These are phyloP conservation scores for Amaranthus cruentus DNA, from an alignment of 148 eudicot genomes.

Conservation along the genomic window DNA sequence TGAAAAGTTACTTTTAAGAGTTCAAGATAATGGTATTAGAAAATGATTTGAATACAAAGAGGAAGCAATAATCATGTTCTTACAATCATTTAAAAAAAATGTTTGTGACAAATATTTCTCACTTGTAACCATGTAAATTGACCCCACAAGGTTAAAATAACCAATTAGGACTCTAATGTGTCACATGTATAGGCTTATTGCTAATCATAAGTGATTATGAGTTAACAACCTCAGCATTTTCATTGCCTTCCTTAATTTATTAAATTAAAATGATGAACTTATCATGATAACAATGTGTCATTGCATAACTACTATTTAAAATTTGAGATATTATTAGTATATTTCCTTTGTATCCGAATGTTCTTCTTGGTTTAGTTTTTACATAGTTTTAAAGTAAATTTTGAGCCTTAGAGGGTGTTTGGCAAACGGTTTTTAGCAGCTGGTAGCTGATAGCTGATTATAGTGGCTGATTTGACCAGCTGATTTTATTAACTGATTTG, in stretches of 20 bases:
- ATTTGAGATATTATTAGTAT: no score
- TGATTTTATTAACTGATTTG: no score
- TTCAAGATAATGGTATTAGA: conserved; percentile 6
- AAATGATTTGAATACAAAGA: background rate
- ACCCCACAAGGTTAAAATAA: conserved; percentile 35
- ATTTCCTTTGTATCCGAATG: no score
- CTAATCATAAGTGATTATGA: conserved; percentile 26
- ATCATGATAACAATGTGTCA: conserved; percentile 9
- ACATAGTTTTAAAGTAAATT: no score
- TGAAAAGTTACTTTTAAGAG: conserved; percentile 20
- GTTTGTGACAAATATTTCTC: background rate
- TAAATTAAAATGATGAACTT: conserved; percentile 12
- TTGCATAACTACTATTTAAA: no score
- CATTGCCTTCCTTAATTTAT: conserved; percentile 2
- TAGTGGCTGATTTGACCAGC: no score
- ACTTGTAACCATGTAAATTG: conserved; percentile 17
- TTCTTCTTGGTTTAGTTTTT: no score
- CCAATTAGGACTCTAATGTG: conserved; percentile 14
- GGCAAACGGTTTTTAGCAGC: no score
- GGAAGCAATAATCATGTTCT: conserved; percentile 2
- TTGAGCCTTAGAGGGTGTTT: no score
- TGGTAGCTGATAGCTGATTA: no score
- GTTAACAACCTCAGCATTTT: conserved; percentile 17
- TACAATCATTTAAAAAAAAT: background rate
- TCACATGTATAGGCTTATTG: background rate